Evolutionary conservation across 2,329 filamentous ascomycete genomes (phyloP).

Genomic region (Lachnellula occidentalis): DNA sequence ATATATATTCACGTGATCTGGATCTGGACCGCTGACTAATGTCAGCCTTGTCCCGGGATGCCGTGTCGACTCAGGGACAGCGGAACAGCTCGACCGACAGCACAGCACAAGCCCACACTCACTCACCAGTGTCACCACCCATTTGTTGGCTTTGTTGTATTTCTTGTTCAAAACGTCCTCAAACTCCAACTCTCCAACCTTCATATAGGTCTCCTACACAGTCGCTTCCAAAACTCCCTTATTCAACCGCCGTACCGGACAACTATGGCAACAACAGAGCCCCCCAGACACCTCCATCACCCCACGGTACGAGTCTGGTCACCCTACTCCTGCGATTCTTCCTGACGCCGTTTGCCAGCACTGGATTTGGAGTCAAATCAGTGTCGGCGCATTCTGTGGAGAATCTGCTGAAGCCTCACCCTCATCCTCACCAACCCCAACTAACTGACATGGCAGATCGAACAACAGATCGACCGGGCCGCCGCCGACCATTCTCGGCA

Average conservation of each 20-base stretch:
- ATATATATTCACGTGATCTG: no score
- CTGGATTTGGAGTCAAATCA: conserved; percentile 3
- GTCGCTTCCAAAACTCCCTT: neutral
- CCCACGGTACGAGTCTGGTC: conserved; percentile 37
- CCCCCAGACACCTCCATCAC: conserved; percentile 35
- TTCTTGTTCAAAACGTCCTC: no score
- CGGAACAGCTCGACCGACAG: neutral
- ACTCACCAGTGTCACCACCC: neutral
- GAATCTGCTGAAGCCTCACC: neutral
- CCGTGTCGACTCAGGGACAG: neutral
- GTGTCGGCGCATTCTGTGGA: neutral
- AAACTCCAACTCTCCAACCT: no score
- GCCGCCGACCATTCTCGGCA: conserved; percentile 80
- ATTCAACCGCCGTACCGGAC: neutral
- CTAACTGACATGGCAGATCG: conserved; percentile 51
- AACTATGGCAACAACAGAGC: conserved; percentile 36
- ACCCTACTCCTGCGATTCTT: conserved; percentile 1
- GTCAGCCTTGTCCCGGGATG: neutral
- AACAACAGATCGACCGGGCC: conserved; percentile 53
- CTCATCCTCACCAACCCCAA: neutral
- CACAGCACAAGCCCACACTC: no score
- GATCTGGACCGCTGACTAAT: no score
- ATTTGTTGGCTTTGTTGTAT: neutral
- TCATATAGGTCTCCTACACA: no score
- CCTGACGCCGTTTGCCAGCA: conserved; percentile 4